Percentiles rank a stretch among this genome's conserved stretches.
Conservation (phyloP, 2,329 filamentous ascomycete species). For the Alternaria gaisen region DNA sequence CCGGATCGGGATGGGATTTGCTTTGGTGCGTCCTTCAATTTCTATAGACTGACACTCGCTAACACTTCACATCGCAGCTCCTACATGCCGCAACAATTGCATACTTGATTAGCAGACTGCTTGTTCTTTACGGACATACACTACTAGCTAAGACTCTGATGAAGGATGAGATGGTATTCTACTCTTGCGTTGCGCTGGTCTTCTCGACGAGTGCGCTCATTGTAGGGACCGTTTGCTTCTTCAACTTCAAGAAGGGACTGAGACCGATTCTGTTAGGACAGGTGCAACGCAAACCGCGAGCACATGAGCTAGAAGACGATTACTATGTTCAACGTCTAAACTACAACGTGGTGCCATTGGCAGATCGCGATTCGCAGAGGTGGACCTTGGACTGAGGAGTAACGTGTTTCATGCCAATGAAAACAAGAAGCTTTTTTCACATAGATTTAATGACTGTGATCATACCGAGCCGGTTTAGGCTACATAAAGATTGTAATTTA, state of each 20-base stretch:
- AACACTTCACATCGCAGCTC: conserved; percentile 12
- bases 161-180: conserved; percentile 38
- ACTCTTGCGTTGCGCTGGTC: conserved; percentile 18
- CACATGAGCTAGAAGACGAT: conserved; percentile 12
- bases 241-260: conserved; percentile 35
- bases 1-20: conserved; percentile 15
- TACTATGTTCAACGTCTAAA: conserved; percentile 25
- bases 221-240: conserved; percentile 23
- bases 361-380: conserved; percentile 18
- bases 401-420: neutral
- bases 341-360: conserved; percentile 10
- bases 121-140: conserved; percentile 24
- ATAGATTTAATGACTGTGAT: neutral
- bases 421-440: neutral
- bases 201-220: conserved; percentile 14
- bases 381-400: conserved; percentile 14
- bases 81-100: conserved; percentile 27
- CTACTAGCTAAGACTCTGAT: conserved; percentile 18
- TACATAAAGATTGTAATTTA: neutral
- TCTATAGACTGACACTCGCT: neutral
- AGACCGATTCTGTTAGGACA: conserved; percentile 27
- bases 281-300: conserved; percentile 15
- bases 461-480: neutral
- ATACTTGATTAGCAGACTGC: conserved; percentile 31
- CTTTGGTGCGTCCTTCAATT: conserved; percentile 21